These are phyloP conservation scores for Fusarium hostae DNA, from an alignment of 2,329 filamentous ascomycete species.

Conservation along the genomic window DNA sequence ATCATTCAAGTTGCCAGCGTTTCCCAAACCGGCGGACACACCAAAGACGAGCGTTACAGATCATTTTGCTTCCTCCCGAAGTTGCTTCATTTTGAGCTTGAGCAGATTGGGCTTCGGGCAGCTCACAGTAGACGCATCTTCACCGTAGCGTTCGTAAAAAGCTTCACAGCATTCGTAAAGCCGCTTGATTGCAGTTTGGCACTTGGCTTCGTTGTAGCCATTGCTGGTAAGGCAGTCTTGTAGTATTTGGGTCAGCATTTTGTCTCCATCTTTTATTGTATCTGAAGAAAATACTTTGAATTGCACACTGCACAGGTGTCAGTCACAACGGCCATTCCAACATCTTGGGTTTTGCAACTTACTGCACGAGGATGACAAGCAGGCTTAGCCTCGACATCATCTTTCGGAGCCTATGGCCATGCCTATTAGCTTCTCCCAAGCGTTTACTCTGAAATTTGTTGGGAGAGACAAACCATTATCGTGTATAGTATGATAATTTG, in stretches of 20 bases:
- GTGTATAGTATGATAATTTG: neutral
- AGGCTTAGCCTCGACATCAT: constrained; percentile 78
- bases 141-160: constrained; percentile 85
- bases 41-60: constrained; percentile 60
- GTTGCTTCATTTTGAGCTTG: constrained; percentile 86
- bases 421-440: constrained; percentile 5
- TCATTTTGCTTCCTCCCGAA: constrained; percentile 55
- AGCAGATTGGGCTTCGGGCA: constrained; percentile 87
- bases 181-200: constrained; percentile 79
- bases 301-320: constrained; percentile 75
- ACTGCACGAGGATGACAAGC: constrained; percentile 89
- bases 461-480: constrained; percentile 19
- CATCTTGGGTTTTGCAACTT: constrained; percentile 49
- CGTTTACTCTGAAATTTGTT: too few species aligned
- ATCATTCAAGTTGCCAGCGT: constrained; percentile 76
- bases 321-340: neutral
- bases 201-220: constrained; percentile 86
- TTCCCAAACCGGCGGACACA: constrained; percentile 57
- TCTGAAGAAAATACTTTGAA: constrained; percentile 72
- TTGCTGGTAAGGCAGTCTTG: constrained; percentile 86
- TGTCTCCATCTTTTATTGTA: neutral
- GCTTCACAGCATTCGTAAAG: constrained; percentile 93
- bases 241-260: constrained; percentile 3
- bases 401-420: constrained; percentile 59
- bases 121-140: constrained; percentile 79